Evolutionary conservation across 768 basidiomycete genomes (phyloP).

Genomic region (Tylopilus felleus): DNA sequence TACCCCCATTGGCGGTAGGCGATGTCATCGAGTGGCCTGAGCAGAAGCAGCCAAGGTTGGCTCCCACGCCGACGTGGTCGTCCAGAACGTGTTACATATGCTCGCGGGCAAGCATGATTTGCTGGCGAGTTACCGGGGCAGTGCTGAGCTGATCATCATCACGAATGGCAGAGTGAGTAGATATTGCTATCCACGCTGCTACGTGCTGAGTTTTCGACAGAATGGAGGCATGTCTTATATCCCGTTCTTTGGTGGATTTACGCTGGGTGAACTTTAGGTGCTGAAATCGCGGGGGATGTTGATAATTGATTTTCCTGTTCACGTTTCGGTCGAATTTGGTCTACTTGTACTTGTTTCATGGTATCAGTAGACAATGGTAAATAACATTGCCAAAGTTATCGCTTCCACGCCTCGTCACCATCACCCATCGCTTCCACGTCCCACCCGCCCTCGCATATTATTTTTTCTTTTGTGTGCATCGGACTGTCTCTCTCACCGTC

Average conservation of each 20-base stretch:
- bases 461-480: neutral
- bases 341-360: conserved; percentile 30
- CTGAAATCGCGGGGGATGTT: conserved; percentile 39
- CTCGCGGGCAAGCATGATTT: conserved; percentile 35
- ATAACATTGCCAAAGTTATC: neutral
- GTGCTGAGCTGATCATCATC: conserved; percentile 51
- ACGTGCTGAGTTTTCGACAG: conserved; percentile 25
- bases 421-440: conserved; percentile 5
- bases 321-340: conserved; percentile 29
- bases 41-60: conserved; percentile 53
- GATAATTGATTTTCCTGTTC: conserved; percentile 15
- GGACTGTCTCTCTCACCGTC: neutral
- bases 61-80: conserved; percentile 44
- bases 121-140: conserved; percentile 45
- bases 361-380: neutral
- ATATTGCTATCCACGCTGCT: neutral
- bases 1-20: conserved; percentile 59
- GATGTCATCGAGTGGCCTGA: conserved; percentile 64
- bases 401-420: conserved; percentile 13
- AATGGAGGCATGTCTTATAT: conserved; percentile 40
- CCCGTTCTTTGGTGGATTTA: conserved; percentile 42
- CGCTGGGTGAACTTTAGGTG: conserved; percentile 42
- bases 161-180: conserved; percentile 51
- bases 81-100: conserved; percentile 46
- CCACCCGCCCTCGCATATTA: conserved; percentile 2